Evolutionary conservation across 2,329 filamentous ascomycete species (phyloP).

Genomic region (Chrysosporium queenslandicum): DNA sequence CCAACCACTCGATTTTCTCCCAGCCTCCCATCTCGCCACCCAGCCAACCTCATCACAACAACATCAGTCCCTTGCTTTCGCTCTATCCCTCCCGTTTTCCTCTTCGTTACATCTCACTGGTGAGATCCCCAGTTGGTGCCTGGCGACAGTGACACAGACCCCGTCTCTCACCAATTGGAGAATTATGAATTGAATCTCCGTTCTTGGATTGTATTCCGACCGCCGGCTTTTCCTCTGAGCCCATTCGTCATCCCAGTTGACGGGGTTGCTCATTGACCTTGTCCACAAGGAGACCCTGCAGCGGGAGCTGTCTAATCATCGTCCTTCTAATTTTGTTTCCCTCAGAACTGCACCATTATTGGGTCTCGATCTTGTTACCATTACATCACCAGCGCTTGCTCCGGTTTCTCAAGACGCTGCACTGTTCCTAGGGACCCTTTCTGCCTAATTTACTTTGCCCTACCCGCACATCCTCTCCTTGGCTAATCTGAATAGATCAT

Average conservation of each 20-base stretch:
- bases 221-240: not conserved
- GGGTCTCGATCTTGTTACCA: not conserved
- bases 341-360: no score
- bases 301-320: not conserved
- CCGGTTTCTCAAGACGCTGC: not conserved
- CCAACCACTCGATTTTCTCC: constrained; percentile 2
- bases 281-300: not conserved
- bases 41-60: not conserved
- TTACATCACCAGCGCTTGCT: not conserved
- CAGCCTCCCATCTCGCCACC: not conserved
- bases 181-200: not conserved
- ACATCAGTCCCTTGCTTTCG: not conserved
- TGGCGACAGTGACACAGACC: constrained; percentile 2
- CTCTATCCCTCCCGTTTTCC: not conserved
- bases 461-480: no score
- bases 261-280: not conserved
- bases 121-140: constrained; percentile 1
- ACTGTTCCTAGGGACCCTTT: not conserved
- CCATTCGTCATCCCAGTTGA: not conserved
- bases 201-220: not conserved
- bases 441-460: constrained; percentile 1
- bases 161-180: not conserved
- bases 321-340: not conserved
- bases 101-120: not conserved
- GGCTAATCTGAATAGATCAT: constrained; percentile 1